phyloP scores from a whole-genome alignment of 1,139 yeast genomes.

The Kurtzmaniella natalensis region DNA sequence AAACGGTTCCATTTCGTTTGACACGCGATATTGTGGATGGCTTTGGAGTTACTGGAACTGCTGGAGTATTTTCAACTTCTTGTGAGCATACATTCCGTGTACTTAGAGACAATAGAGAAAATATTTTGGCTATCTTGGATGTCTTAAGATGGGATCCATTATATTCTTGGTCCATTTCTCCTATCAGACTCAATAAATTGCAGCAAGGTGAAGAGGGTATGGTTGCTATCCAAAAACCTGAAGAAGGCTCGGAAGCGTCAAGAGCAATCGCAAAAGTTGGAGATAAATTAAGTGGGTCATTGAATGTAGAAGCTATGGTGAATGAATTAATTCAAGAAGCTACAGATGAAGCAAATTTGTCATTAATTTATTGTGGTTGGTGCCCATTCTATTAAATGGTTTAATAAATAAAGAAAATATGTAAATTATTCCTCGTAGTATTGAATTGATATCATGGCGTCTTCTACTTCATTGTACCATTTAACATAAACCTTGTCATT shows the following conservation, averaged over 20 bases:
- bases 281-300: slow-evolving; percentile 62
- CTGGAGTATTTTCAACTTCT: slow-evolving; percentile 68
- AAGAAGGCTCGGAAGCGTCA: slow-evolving; percentile 72
- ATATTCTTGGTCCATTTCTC: slow-evolving; percentile 84
- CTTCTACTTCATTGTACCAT: background rate
- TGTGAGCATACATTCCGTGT: slow-evolving; percentile 74
- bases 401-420: background rate
- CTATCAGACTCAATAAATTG: slow-evolving; percentile 53
- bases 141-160: slow-evolving; percentile 90
- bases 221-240: slow-evolving; percentile 26
- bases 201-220: slow-evolving; percentile 38
- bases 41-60: slow-evolving; percentile 77
- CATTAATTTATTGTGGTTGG: slow-evolving; percentile 85
- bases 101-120: slow-evolving; percentile 59
- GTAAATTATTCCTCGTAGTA: background rate
- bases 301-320: slow-evolving; percentile 82
- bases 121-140: slow-evolving; percentile 77
- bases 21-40: slow-evolving; percentile 93
- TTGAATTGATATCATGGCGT: background rate
- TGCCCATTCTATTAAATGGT: slow-evolving; percentile 43
- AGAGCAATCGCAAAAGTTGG: slow-evolving; percentile 72
- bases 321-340: slow-evolving; percentile 81
- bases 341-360: slow-evolving; percentile 58
- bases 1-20: slow-evolving; percentile 86
- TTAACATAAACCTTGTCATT: slow-evolving; percentile 19